Conservation (phyloP, 2,329 filamentous ascomycete genomes). For the Magnaporthiopsis incrustans region DNA sequence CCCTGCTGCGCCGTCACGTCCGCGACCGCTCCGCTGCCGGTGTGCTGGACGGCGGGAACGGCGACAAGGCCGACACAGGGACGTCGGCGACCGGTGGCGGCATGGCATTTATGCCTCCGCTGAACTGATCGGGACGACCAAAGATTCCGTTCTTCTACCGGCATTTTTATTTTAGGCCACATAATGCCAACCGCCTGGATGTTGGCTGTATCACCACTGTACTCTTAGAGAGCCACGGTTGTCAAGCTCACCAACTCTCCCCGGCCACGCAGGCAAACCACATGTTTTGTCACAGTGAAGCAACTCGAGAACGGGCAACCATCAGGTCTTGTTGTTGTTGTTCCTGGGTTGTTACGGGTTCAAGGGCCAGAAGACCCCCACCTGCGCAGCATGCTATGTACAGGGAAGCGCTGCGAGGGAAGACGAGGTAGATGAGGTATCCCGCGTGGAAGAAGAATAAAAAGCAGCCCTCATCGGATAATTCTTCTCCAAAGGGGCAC, state of each 20-base stretch:
- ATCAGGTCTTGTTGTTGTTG: background rate
- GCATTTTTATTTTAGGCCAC: too few species aligned
- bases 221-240: too few species aligned
- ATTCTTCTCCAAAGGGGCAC: background rate
- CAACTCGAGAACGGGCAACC: background rate
- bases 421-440: background rate
- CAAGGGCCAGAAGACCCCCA: background rate
- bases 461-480: background rate
- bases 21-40: constrained; percentile 57
- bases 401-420: background rate
- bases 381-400: background rate
- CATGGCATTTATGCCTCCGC: constrained; percentile 51
- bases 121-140: constrained; percentile 19
- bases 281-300: background rate
- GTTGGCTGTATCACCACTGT: background rate
- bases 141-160: too few species aligned
- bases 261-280: too few species aligned
- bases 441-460: background rate
- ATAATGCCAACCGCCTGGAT: background rate
- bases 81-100: constrained; percentile 33
- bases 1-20: constrained; percentile 73
- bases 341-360: background rate
- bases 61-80: constrained; percentile 17
- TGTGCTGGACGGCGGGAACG: constrained; percentile 29
- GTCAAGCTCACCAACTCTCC: background rate